phyloP scores from a whole-genome alignment of 768 basidiomycete genomes.

The Kwoniella botswanensis region DNA sequence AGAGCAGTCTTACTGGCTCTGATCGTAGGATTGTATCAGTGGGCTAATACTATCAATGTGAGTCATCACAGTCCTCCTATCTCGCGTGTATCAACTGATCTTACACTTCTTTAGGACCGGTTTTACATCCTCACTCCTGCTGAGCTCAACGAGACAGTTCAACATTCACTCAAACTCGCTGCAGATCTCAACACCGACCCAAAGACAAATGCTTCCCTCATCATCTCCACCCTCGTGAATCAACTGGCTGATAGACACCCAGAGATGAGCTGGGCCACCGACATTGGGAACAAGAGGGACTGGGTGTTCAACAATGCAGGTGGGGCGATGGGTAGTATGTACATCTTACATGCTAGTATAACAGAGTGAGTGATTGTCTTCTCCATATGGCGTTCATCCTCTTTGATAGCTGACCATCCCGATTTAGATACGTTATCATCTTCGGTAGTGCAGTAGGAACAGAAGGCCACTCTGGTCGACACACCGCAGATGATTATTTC shows the following conservation, averaged over 20 bases:
- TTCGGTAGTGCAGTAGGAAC: conserved; percentile 96
- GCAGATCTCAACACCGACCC: conserved; percentile 15
- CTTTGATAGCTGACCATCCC: neutral
- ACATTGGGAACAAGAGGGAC: conserved; percentile 63
- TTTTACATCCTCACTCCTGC: conserved; percentile 86
- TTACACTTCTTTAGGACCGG: conserved; percentile 64
- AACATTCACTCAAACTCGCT: conserved; percentile 69
- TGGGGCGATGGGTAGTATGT: conserved; percentile 96
- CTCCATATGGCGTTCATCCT: conserved; percentile 26
- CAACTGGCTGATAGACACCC: conserved; percentile 80
- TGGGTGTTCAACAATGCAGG: conserved; percentile 98
- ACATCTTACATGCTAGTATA: conserved; percentile 92
- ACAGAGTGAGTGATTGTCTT: conserved; percentile 83
- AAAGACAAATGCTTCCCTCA: conserved; percentile 65
- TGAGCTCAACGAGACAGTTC: conserved; percentile 72
- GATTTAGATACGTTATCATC: conserved; percentile 61
- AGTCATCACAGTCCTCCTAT: neutral
- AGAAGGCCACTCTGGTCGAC: conserved; percentile 91
- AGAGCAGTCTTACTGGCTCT: conserved; percentile 22
- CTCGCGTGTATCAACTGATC: neutral
- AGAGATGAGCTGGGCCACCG: conserved; percentile 58
- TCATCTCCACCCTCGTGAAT: conserved; percentile 79
- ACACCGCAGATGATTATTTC: conserved; percentile 98
- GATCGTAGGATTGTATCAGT: conserved; percentile 8
- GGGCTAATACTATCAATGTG: conserved; percentile 24